Evolutionary conservation across 805 yeast species (phyloP), one percentile per base, ranked within the genome.

Genomic region (Candida mattraensis): DNA sequence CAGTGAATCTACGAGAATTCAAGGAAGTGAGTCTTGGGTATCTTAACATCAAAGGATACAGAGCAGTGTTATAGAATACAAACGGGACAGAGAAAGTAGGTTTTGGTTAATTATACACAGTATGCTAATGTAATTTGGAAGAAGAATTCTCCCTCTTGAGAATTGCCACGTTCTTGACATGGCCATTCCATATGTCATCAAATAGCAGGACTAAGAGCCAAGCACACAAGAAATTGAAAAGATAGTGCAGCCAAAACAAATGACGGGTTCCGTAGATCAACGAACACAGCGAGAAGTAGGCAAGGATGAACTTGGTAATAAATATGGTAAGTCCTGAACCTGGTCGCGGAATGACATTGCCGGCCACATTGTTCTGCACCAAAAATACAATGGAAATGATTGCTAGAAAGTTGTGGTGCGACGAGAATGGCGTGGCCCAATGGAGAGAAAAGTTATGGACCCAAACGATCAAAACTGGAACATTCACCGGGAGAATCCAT

Each of bases 351-450:
- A 77, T 54, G 48, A 66, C 60, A 26, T 60, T 60, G 4, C 77
- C 75, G n/a, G 70, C 61, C 19, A 67, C 69, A 50, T 81, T 72
- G 30, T 69, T 61, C 47, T 78, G 82, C 28, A 76, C 73, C 24
- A 85, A 53, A 7, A 80, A 41, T 7, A 87, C 67, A 2, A 84
- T 77, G 0, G 96, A 95, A 10, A 82, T 62, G 16, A 88, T 74
- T 0, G 95, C 83, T 35, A 88, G 58, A 26, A 85, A 66, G 53
- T 87, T 88, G 56, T 89, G 95, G 56, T 87, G 95, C 0, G 95
- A 83, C 5, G 85, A 76, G 53, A 87, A 87, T 12, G 95, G 88
- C 0, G 93, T 84, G 37, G 70, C 74, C 95, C 95, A 86, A 47
- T 72, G 76, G 13, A 87, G 70, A 1, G 83, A 72, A 40, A 87